A percentile compares a stretch with the other conserved stretches of the same genome.
Evolutionary conservation across 2,329 filamentous ascomycete genomes (phyloP).

Genomic region (Kalmusia sp.): DNA sequence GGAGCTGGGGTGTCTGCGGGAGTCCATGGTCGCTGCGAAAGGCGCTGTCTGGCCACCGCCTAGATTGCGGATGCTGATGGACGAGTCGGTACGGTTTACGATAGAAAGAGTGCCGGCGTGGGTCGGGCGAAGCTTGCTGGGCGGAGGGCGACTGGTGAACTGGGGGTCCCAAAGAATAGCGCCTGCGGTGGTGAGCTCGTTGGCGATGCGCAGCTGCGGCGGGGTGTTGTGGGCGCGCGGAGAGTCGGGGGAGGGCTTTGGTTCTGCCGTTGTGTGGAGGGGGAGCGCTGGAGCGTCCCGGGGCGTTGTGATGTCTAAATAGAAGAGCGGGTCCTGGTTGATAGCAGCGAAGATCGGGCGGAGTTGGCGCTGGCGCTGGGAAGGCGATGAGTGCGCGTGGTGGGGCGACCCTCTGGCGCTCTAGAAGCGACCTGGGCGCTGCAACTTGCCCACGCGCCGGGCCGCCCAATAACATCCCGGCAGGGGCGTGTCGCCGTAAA

Average conservation of each 20-base stretch:
- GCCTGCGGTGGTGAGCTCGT: conserved; percentile 56
- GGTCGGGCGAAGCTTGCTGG: conserved; percentile 54
- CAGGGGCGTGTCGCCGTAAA: not conserved
- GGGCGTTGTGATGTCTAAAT: conserved; percentile 4
- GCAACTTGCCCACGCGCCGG: not conserved
- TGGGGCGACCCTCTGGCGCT: too few species aligned
- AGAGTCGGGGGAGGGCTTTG: conserved; percentile 21
- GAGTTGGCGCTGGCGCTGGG: conserved; percentile 1
- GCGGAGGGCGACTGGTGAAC: conserved; percentile 55
- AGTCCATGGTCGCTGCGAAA: conserved; percentile 71
- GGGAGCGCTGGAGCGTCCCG: conserved; percentile 6
- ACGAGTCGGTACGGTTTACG: conserved; percentile 57
- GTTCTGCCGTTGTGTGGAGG: conserved; percentile 9
- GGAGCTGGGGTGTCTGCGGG: conserved; percentile 89
- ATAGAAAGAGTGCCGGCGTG: conserved; percentile 57
- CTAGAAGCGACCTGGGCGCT: too few species aligned
- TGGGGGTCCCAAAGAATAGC: conserved; percentile 59
- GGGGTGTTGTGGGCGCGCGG: conserved; percentile 31
- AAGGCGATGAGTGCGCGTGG: not conserved
- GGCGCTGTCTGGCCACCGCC: conserved; percentile 51
- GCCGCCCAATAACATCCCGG: not conserved
- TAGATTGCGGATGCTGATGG: conserved; percentile 57
- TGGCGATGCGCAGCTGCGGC: conserved; percentile 50
- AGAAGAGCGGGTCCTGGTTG: not conserved
- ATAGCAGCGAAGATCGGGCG: conserved; percentile 5